These are phyloP conservation scores for Phoma sp. DNA, from an alignment of 2,329 filamentous ascomycete genomes.

Conservation along the genomic window DNA sequence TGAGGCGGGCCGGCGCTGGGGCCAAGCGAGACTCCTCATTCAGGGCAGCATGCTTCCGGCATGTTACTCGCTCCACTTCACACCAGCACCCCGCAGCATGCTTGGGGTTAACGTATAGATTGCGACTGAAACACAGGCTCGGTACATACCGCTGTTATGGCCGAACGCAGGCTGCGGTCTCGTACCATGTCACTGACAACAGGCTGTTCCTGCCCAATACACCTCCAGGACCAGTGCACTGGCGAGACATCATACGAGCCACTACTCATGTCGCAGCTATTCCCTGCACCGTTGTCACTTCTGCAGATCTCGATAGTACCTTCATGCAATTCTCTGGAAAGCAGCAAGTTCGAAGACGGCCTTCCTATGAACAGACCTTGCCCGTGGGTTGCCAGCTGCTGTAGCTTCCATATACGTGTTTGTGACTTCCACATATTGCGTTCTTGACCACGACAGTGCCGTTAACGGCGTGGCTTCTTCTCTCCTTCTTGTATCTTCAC, in stretches of 20 bases:
- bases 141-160: background rate
- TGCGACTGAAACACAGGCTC: background rate
- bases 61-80: background rate
- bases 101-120: too few species aligned
- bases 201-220: background rate
- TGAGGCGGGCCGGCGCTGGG: slow-evolving; percentile 2
- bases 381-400: background rate
- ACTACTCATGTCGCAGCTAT: background rate
- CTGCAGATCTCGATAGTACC: too few species aligned
- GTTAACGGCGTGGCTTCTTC: background rate
- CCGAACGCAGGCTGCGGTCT: slow-evolving; percentile 1
- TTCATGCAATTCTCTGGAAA: background rate
- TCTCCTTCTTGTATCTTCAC: slow-evolving; percentile 2
- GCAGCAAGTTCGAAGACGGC: background rate
- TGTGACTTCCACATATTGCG: slow-evolving; percentile 6
- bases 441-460: background rate
- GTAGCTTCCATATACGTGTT: background rate
- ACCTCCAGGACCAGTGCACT: background rate
- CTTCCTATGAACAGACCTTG: background rate
- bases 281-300: background rate
- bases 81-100: too few species aligned
- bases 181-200: background rate
- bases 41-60: background rate
- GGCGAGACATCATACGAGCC: slow-evolving; percentile 4
- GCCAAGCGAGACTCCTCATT: background rate